phyloP scores from a whole-genome alignment of 2,329 filamentous ascomycete species.

The Cladorrhinum sp. region DNA sequence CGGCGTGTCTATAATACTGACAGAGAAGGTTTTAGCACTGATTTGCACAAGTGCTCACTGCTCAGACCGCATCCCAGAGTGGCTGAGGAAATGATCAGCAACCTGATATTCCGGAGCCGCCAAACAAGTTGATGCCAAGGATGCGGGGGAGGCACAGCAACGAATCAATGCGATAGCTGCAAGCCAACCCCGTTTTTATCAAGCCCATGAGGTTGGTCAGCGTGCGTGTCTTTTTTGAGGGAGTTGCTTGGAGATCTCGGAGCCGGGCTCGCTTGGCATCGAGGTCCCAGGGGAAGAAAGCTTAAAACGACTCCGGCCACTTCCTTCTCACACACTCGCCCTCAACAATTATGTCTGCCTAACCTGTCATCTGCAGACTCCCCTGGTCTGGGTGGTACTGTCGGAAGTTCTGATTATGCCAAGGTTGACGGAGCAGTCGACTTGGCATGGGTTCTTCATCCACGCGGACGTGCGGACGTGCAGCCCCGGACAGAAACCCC shows the following conservation, averaged over 20 bases:
- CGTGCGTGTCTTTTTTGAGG: too few relatives aligned
- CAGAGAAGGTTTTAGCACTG: too few relatives aligned
- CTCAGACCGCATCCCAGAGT: too few relatives aligned
- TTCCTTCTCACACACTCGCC: too few relatives aligned
- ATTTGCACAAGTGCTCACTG: too few relatives aligned
- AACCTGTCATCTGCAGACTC: too few relatives aligned
- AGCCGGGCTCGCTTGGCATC: not conserved
- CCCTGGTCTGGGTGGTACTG: too few relatives aligned
- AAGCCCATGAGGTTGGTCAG: not conserved
- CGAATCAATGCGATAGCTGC: not conserved
- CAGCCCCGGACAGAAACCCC: not conserved
- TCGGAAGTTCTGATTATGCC: too few relatives aligned
- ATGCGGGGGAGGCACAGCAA: not conserved
- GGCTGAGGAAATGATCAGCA: too few relatives aligned
- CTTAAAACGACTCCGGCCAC: not conserved
- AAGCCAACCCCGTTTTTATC: not conserved
- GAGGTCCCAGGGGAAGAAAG: not conserved
- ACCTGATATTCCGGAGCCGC: not conserved
- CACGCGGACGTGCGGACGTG: not conserved
- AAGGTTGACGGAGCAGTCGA: not conserved
- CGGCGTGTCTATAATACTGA: too few relatives aligned
- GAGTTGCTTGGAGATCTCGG: not conserved
- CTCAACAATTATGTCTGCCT: too few relatives aligned
- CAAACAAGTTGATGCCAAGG: not conserved
- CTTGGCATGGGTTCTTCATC: not conserved